Base-by-base conservation (phyloP, 331 rosid genomes). In the Dryas integrifolia region DNA sequence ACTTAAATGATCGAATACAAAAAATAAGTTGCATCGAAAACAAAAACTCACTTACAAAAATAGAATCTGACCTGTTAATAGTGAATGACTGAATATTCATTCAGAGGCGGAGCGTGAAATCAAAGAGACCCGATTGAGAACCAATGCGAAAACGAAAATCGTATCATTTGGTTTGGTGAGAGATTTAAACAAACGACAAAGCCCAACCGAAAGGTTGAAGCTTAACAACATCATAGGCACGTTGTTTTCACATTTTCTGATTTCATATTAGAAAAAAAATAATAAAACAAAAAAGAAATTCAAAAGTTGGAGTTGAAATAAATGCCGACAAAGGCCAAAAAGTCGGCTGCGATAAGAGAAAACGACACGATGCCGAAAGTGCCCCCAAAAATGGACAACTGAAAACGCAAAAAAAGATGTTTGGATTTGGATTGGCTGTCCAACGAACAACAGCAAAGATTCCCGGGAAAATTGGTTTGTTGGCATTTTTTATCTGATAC, bases 141-240 rank as follows among this genome's bases (percentile, higher is more conserved):
- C 21, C 9, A 24, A 46, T 12, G 70, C 56, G 14, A 68, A 74
- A 72, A 70, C 64, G 45, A 67, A 62, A 58, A 76, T 65, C 66
- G 60, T 46, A 72, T 46, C 11, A 30, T 65, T 65, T 21, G 58
- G 79, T 21, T 75, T 68, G 65, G 73, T 69, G 73, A 61, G 53
- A 45, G 80, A 83, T 75, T 40, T 46, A 69, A 53, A 51, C 7
- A 57, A 63, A 67, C 76, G 41, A 38, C 62, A 74, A 74, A 78
- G 71, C n/a, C 46, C 79, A 84, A 75, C 90, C 72, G 72, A 86
- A 82, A 84, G 87, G 79, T 70, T 67, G 80, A 80, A 83, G 80
- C 90, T 88, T 90, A 82, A 85, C 90, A 89, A 78, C 85, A 52
- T 63, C 40, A 85, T 45, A 79, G 18, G 87, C 88, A 80, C 86